A percentile compares a stretch with the other conserved stretches of the same genome.
Conservation (phyloP, 305 asterid genomes). For the Ajuga reptans region DNA sequence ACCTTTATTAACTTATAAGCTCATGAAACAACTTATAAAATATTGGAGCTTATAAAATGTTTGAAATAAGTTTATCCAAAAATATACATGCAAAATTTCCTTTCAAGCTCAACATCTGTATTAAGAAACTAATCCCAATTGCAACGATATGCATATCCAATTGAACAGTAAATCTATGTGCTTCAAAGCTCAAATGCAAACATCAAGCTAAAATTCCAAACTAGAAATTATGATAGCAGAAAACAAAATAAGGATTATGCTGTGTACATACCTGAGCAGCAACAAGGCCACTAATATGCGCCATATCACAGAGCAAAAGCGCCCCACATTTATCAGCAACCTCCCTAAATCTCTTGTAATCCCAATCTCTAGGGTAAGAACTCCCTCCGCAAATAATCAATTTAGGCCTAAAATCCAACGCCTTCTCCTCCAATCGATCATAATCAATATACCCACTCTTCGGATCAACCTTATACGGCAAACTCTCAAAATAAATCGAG, state of each 20-base stretch:
- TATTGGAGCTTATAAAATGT: too few relatives aligned
- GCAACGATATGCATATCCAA: background rate
- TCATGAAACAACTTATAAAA: too few relatives aligned
- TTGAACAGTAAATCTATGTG: background rate
- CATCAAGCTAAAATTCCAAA: background rate
- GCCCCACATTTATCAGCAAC: conserved; percentile 86
- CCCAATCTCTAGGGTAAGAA: conserved; percentile 95
- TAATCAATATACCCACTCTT: conserved; percentile 74
- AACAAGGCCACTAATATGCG: conserved; percentile 96
- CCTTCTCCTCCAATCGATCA: conserved; percentile 82
- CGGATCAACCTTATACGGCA: conserved; percentile 83
- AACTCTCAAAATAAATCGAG: conserved; percentile 79
- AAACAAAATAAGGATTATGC: background rate
- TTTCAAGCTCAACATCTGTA: background rate
- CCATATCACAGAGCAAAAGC: conserved; percentile 91
- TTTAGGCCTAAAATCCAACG: conserved; percentile 86
- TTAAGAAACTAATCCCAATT: background rate
- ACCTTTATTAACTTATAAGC: too few relatives aligned
- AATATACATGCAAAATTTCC: conserved; percentile 5
- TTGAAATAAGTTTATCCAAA: too few relatives aligned
- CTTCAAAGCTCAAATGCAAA: background rate
- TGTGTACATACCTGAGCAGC: conserved; percentile 73
- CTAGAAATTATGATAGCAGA: background rate
- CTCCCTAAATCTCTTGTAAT: conserved; percentile 62
- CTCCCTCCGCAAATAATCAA: conserved; percentile 91